Base-by-base conservation (phyloP, 2,329 filamentous ascomycete genomes). In the Lomentospora prolificans region DNA sequence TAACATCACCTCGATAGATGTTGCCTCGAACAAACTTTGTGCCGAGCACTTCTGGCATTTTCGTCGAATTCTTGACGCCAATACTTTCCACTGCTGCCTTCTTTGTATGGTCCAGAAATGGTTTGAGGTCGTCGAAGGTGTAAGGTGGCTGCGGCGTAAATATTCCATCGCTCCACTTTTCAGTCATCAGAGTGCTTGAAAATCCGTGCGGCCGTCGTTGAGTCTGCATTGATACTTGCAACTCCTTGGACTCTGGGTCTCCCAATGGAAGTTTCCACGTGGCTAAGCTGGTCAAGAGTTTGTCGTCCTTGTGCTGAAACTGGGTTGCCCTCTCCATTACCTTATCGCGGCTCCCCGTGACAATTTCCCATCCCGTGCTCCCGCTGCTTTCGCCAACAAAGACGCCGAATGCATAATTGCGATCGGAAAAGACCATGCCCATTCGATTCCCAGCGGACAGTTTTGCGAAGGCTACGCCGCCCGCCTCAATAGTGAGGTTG, bases 281-380 rank as follows among this genome's bases (percentile, higher is more conserved):
- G 19, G 31, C 12, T 9, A 39, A 44, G 25, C 52, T 44, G 12
- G 52, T 39, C 12, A 54, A 19, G 10, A 54, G 25, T 25, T 9
- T 25, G 22, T 27, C n/a, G 14, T 41, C 31, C 25, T 54, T 54
- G 52, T 54, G 22, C 33, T 17, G 24, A 33, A 54, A 54, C 17
- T 27, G 3, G 10, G 41, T 10, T 14, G 25, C 24, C 30, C 27
- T 33, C 33, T 10, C 25, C n/a, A 19, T 7, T 19, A 54, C 52
- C n/a, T 12, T 33, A 5, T n/a, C 31, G 4, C 10, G 30, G 5
- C 3, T 27, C 14, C 33, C 52, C 19, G 33, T 27, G 1, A 46
- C 33, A n/a, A 46, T 31, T 28, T 54, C 52, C 52, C 52, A 54
- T 24, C 24, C 24, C n/a, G n/a, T 54, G 31, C 31, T 14, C 31